Conservation (phyloP, 768 basidiomycete species). For the Russula sp. region DNA sequence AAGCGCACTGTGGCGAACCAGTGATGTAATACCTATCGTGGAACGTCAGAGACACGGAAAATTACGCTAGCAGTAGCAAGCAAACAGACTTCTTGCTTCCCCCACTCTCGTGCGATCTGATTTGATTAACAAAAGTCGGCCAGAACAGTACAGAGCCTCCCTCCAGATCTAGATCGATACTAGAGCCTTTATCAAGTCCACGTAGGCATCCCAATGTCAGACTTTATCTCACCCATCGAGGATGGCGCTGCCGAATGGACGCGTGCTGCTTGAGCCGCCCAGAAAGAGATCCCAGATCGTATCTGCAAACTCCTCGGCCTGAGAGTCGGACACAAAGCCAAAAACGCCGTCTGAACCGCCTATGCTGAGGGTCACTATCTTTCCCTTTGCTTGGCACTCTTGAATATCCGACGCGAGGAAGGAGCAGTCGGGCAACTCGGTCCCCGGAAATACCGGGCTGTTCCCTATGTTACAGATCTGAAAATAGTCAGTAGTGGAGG, state of each 20-base stretch:
- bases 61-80: not conserved
- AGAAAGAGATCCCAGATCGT: slow-evolving; percentile 73
- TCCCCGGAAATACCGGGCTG: not conserved
- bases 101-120: not conserved
- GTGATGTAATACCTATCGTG: not conserved
- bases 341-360: not conserved
- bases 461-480: not conserved
- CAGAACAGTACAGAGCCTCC: not conserved
- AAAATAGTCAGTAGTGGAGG: not conserved
- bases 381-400: not conserved
- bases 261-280: slow-evolving; percentile 56
- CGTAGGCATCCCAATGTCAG: not conserved
- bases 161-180: not conserved
- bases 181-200: not conserved
- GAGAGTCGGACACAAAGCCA: not conserved
- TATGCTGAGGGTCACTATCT: not conserved
- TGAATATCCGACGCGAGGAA: not conserved
- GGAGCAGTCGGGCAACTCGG: not conserved
- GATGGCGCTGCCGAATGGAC: slow-evolving; percentile 70
- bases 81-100: not conserved
- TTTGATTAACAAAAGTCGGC: not conserved
- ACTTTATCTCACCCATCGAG: slow-evolving; percentile 58
- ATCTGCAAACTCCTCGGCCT: slow-evolving; percentile 32
- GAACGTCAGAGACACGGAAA: not conserved
- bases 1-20: not conserved